Conservation (phyloP, 352 stramenopile genomes). For the Globisporangium megalacanthum region DNA sequence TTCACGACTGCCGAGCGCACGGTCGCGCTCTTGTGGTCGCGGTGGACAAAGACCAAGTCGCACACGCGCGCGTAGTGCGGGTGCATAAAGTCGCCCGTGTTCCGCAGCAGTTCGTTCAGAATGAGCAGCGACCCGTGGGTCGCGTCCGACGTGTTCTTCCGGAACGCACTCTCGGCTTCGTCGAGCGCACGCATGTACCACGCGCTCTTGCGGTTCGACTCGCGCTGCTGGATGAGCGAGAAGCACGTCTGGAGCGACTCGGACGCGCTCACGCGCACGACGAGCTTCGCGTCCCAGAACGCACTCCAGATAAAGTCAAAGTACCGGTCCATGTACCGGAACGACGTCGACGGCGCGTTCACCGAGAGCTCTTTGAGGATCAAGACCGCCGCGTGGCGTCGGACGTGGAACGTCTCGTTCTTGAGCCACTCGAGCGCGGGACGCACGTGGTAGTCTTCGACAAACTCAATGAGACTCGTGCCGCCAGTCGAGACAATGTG, state of each 20-base stretch:
- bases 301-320: slow-evolving; percentile 89
- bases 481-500: slow-evolving; percentile 85
- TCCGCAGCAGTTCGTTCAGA: slow-evolving; percentile 82
- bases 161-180: slow-evolving; percentile 67
- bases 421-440: slow-evolving; percentile 85
- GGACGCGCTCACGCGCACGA: slow-evolving; percentile 72
- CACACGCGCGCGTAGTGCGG: slow-evolving; percentile 72
- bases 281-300: slow-evolving; percentile 80
- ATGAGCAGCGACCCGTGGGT: slow-evolving; percentile 81
- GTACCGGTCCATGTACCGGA: slow-evolving; percentile 87
- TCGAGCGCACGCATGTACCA: slow-evolving; percentile 81
- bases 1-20: slow-evolving; percentile 84
- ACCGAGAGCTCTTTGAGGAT: slow-evolving; percentile 84
- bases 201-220: slow-evolving; percentile 78
- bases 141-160: slow-evolving; percentile 69
- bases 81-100: slow-evolving; percentile 88
- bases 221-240: slow-evolving; percentile 83
- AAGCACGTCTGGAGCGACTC: slow-evolving; percentile 84
- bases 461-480: slow-evolving; percentile 85
- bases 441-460: slow-evolving; percentile 86
- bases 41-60: slow-evolving; percentile 65
- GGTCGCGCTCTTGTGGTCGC: slow-evolving; percentile 73
- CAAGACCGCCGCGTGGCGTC: slow-evolving; percentile 78
- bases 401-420: slow-evolving; percentile 87
- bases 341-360: slow-evolving; percentile 81